phyloP scores from a whole-genome alignment of 768 basidiomycete species.

The Gymnopilus dilepis region DNA sequence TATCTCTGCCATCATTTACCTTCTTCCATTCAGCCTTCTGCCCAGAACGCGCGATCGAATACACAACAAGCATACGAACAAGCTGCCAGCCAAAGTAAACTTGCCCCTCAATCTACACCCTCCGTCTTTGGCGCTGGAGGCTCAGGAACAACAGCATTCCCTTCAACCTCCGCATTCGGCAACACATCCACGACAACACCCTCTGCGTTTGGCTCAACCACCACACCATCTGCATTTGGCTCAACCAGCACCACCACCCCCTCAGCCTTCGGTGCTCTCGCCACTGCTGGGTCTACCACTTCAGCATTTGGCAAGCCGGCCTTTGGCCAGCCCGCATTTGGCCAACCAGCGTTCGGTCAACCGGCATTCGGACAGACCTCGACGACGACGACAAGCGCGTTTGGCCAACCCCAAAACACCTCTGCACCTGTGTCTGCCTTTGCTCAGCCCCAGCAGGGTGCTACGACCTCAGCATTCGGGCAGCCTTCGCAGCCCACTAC shows the following conservation, averaged over 20 bases:
- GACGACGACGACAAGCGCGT: conserved; percentile 29
- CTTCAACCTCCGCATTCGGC: conserved; percentile 18
- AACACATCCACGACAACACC: conserved; percentile 13
- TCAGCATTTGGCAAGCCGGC: conserved; percentile 36
- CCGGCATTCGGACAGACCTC: conserved; percentile 24
- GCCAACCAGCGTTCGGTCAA: conserved; percentile 17
- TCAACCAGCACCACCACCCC: conserved; percentile 24
- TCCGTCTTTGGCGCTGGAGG: conserved; percentile 32
- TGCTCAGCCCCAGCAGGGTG: conserved; percentile 34
- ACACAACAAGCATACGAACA: conserved; percentile 54
- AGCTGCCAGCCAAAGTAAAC: conserved; percentile 49
- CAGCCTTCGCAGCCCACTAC: conserved; percentile 29
- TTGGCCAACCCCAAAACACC: conserved; percentile 38
- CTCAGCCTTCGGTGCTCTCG: conserved; percentile 34
- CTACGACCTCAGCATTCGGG: conserved; percentile 43
- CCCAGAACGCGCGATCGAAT: conserved; percentile 55
- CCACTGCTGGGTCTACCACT: conserved; percentile 21
- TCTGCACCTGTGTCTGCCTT: conserved; percentile 37
- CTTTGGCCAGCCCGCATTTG: conserved; percentile 21
- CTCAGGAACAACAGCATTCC: conserved; percentile 17
- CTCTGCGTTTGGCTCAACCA: conserved; percentile 42
- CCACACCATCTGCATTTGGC: background rate
- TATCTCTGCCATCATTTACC: background rate
- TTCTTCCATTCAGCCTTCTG: background rate
- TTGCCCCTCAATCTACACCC: conserved; percentile 23